A percentile compares a stretch with the other conserved stretches of the same genome.
Conservation (phyloP, 2,329 filamentous ascomycete genomes). For the Cytospora chrysosperma region DNA sequence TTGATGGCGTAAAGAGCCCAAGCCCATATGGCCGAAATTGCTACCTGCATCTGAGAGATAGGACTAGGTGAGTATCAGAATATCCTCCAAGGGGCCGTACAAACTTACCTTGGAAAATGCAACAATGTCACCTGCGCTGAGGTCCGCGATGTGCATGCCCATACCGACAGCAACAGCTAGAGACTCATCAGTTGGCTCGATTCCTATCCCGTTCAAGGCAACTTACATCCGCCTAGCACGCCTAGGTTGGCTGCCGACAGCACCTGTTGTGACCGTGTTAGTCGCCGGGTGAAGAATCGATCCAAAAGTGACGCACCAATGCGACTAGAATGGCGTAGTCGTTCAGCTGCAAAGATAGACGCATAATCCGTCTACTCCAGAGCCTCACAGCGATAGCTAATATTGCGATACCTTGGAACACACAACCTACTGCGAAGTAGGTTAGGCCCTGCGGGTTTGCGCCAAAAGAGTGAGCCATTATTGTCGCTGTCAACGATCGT, state of each 20-base stretch:
- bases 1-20: conserved; percentile 3
- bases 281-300: not conserved
- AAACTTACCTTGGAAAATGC: conserved; percentile 1
- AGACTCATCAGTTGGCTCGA: not conserved
- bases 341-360: not conserved
- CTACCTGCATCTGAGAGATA: conserved; percentile 1
- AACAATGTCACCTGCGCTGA: not conserved
- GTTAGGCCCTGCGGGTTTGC: not conserved
- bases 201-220: not conserved
- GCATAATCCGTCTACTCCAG: conserved; percentile 1
- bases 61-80: not conserved
- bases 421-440: conserved; percentile 4
- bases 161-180: conserved; percentile 3
- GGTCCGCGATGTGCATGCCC: not conserved
- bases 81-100: not conserved
- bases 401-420: conserved; percentile 1
- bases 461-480: not conserved
- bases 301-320: conserved; percentile 2
- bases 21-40: not conserved
- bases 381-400: not conserved
- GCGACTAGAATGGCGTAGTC: not conserved
- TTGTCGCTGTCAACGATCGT: conserved; percentile 4
- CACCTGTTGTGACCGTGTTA: not conserved
- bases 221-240: conserved; percentile 1
- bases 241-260: not conserved